Conservation (phyloP, 208 protist genomes). For the Porcisia deanei region DNA sequence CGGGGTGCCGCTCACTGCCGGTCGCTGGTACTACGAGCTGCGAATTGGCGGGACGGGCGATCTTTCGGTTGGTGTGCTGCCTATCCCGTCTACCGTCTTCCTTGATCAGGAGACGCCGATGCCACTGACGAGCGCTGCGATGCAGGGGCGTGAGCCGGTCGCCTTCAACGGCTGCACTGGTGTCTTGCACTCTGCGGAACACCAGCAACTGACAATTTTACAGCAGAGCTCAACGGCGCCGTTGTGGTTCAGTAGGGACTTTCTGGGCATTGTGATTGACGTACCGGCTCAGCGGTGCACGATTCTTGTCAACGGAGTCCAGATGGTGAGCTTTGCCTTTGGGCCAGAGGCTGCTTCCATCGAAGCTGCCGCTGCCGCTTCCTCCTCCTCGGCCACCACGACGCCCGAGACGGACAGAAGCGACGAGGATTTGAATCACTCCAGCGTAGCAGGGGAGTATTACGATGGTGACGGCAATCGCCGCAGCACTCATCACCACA, state of each 20-base stretch:
- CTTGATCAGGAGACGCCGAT: constrained; percentile 19
- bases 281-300: constrained; percentile 50
- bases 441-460: neutral
- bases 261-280: constrained; percentile 83
- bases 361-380: constrained; percentile 29
- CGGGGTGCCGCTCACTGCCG: constrained; percentile 54
- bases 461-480: neutral
- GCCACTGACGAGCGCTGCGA: constrained; percentile 17
- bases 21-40: constrained; percentile 92
- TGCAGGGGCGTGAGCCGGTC: constrained; percentile 39
- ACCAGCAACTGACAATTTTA: neutral
- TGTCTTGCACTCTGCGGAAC: constrained; percentile 33
- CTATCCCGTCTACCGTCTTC: constrained; percentile 11
- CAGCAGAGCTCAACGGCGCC: constrained; percentile 18
- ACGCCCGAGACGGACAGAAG: neutral
- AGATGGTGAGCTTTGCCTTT: constrained; percentile 49
- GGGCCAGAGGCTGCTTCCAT: constrained; percentile 31
- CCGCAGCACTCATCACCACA: neutral
- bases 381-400: constrained; percentile 14
- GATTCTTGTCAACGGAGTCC: constrained; percentile 77
- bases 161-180: constrained; percentile 82
- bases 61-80: constrained; percentile 78
- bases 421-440: neutral
- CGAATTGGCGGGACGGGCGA: constrained; percentile 62
- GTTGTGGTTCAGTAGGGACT: constrained; percentile 73